A percentile compares a stretch with the other conserved stretches of the same genome.
Evolutionary conservation across 202 grass and related monocot genomes (phyloP).

Genomic region (Brachypodium distachyon): DNA sequence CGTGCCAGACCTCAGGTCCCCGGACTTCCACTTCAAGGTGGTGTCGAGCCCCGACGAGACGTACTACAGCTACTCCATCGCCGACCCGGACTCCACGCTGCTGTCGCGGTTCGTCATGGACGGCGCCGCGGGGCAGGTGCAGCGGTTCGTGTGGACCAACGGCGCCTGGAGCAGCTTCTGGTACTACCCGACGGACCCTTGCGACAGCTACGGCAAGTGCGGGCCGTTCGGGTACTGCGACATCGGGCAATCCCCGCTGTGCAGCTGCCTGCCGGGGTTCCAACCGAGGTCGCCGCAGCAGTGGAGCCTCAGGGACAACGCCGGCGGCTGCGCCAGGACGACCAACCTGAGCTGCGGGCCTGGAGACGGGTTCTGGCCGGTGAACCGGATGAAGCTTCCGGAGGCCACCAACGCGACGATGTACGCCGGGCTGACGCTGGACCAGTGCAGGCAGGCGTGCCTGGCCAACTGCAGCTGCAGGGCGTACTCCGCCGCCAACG

Average conservation of each 20-base stretch:
- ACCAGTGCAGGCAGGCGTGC: conserved; percentile 46
- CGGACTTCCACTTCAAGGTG: conserved; percentile 21
- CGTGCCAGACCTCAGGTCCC: conserved; percentile 40
- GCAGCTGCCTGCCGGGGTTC: conserved; percentile 62
- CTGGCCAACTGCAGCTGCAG: conserved; percentile 49
- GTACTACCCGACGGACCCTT: conserved; percentile 52
- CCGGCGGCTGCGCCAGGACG: conserved; percentile 39
- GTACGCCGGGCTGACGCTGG: conserved; percentile 29
- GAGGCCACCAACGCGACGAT: conserved; percentile 45
- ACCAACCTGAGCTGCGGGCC: conserved; percentile 32
- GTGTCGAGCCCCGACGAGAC: conserved; percentile 22
- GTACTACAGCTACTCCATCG: conserved; percentile 49
- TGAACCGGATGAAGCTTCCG: conserved; percentile 55
- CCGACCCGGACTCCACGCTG: background rate
- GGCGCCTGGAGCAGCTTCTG: conserved; percentile 43
- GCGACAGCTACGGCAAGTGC: conserved; percentile 39
- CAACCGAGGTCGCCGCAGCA: conserved; percentile 12
- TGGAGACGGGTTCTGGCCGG: conserved; percentile 37
- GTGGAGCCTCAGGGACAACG: conserved; percentile 39
- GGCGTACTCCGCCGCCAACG: conserved; percentile 47
- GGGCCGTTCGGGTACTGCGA: conserved; percentile 51
- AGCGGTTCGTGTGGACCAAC: conserved; percentile 32
- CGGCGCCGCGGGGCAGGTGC: background rate
- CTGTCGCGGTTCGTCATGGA: conserved; percentile 34
- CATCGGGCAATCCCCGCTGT: background rate